Evolutionary conservation across 2,329 filamentous ascomycete species (phyloP), one percentile per base, ranked within the genome.

Genomic region (Hypoxylon sp.): DNA sequence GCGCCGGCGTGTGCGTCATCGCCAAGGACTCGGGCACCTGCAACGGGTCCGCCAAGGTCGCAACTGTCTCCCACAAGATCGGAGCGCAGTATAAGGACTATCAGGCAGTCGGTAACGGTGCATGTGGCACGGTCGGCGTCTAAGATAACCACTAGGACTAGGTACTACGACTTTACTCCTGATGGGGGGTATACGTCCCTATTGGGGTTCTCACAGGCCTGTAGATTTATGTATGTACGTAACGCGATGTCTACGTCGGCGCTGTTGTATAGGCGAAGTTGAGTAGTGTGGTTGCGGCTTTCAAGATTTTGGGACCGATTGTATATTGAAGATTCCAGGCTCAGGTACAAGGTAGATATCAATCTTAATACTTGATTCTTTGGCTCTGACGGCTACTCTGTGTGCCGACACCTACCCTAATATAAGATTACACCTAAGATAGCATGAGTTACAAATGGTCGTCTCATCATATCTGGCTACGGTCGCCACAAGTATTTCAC

Each of bases 61-160:
- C 37, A 3, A 55, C 32, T 17, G 44, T 63, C 37, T 30, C n/a
- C 17, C 37, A 43, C 46, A 13, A 34, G 26, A n/a, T 3, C 37
- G 1, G 15, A 30, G 3, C 6, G 10, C 3, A 4, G 32, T 17
- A 41, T 30, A 39, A n/a, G 55, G 28, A 13, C 24, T 20, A 47
- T 32, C 19, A 41, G n/a, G 22, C 8, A 8, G 52, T 59, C 22
- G 56, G 61, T 8, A 64, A 60, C 34, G 61, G 61, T 19, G 56
- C 61, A 19, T 64, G 61, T 37, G 61, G 61, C n/a, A 51, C 59
- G 52, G 41, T 32, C 30, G 30, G 10, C n/a, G 6, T 13, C 4
- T 34, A 34, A 34, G 8, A 3, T 10, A 10, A 3, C 24, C 24
- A 26, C 24, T 26, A 7, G 24, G 7, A 26, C 24, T 26, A 7